Percentiles rank a stretch among this genome's conserved stretches.
Evolutionary conservation across 257 asterid genomes (phyloP).

Genomic region (Primulina huaijiensis): DNA sequence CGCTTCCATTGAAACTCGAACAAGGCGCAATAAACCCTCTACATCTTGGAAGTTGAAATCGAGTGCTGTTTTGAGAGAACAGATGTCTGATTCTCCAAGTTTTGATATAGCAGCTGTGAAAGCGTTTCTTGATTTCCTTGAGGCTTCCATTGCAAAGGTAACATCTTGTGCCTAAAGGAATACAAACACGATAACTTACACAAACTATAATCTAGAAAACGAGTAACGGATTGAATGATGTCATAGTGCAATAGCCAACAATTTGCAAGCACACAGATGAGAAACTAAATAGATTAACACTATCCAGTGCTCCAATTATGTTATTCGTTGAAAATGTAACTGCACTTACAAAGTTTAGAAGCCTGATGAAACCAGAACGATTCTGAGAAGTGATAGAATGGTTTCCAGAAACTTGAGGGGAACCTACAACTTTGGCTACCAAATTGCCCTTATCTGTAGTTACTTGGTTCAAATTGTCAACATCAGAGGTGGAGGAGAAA

Average conservation of each 20-base stretch:
- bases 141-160: background rate
- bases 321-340: background rate
- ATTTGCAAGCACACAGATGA: background rate
- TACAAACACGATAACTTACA: background rate
- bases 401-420: constrained; percentile 49
- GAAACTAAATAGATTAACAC: background rate
- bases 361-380: constrained; percentile 38
- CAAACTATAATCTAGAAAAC: background rate
- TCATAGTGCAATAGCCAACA: background rate
- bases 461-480: constrained; percentile 85
- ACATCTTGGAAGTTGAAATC: constrained; percentile 93
- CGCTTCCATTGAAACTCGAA: constrained; percentile 86
- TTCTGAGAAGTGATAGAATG: constrained; percentile 34
- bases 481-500: constrained; percentile 97
- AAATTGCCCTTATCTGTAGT: constrained; percentile 54
- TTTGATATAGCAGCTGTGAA: background rate
- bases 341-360: constrained; percentile 43
- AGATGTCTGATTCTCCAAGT: background rate
- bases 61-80: constrained; percentile 19
- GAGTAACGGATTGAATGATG: background rate
- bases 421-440: constrained; percentile 56
- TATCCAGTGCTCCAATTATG: no score
- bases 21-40: constrained; percentile 72
- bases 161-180: background rate
- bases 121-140: background rate